Evolutionary conservation across 805 yeast species (phyloP), one percentile per base, ranked within the genome.

Genomic region (Starmera dryadoides): DNA sequence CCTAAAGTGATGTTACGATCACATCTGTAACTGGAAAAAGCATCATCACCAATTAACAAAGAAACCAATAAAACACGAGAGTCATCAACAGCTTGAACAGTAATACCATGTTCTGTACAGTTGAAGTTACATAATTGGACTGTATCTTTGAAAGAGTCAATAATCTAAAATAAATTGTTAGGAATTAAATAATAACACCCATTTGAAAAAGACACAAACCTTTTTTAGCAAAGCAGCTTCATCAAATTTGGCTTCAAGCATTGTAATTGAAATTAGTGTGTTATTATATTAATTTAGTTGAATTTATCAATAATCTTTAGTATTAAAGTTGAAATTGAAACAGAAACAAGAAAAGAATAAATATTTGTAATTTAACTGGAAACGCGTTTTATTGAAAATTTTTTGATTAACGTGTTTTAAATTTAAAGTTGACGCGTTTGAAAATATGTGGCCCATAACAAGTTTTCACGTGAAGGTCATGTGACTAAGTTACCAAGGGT

Each of bases 201-300:
- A 21, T 6, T 21, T 21, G 18, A 26, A 35, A 15, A n/a, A n/a
- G n/a, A n/a, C n/a, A 61, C 71, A 22, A 54, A 73, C 75, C 64
- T 85, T 88, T 67, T 93, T 93, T 60, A 93, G 77, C 49, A 88
- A 75, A 42, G 89, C 75, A 39, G 98, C 96, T 70, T 88, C 89
- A 54, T 84, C 91, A 52, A 93, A 86, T 71, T 88, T 89, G 50
- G 96, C 98, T 78, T 93, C 98, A 69, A 93, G 79, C 98, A 93
- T 93, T 48, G 28, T 25, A n/a, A 11, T 11, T 25, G 28, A 4
- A 8, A 25, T n/a, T n/a, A n/a, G n/a, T 25, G 28, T 25, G n/a
- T 25, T 25, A 11, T 21, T 21, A 21, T 25, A 25, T 25, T n/a
- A n/a, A 8, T 25, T 12, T 25, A 11, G 28, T 25, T 25, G 5